phyloP scores from a whole-genome alignment of 2,329 filamentous ascomycete genomes.

The Clarireedia sp. region DNA sequence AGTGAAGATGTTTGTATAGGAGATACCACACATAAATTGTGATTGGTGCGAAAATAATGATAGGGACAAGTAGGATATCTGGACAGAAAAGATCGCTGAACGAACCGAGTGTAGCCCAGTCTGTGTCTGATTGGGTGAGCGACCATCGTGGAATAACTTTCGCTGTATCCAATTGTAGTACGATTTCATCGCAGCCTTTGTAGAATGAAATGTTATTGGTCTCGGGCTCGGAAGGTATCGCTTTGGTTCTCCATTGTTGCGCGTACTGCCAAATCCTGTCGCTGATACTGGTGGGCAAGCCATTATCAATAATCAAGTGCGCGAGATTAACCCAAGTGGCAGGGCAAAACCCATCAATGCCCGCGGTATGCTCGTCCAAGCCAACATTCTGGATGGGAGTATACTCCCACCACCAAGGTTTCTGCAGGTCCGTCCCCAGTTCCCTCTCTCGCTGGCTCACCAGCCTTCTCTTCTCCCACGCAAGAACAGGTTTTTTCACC shows the following conservation, averaged over 20 bases:
- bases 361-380: background rate
- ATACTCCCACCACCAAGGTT: background rate
- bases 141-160: background rate
- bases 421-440: background rate
- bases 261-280: slow-evolving; percentile 1
- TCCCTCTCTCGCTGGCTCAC: background rate
- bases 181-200: background rate
- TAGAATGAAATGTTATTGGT: background rate
- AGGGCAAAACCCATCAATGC: background rate
- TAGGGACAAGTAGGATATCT: background rate
- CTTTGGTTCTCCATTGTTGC: background rate
- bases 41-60: background rate
- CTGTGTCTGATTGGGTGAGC: background rate
- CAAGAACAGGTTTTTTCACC: no score
- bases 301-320: slow-evolving; percentile 1
- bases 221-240: background rate
- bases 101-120: background rate
- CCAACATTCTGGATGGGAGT: background rate
- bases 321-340: slow-evolving; percentile 6
- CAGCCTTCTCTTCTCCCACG: no score
- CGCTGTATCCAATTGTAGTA: background rate
- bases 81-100: background rate
- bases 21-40: no score
- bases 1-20: no score
- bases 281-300: background rate